Base-by-base conservation (phyloP, 192 early-diverging fungal species). In the Coemansia sp. region DNA sequence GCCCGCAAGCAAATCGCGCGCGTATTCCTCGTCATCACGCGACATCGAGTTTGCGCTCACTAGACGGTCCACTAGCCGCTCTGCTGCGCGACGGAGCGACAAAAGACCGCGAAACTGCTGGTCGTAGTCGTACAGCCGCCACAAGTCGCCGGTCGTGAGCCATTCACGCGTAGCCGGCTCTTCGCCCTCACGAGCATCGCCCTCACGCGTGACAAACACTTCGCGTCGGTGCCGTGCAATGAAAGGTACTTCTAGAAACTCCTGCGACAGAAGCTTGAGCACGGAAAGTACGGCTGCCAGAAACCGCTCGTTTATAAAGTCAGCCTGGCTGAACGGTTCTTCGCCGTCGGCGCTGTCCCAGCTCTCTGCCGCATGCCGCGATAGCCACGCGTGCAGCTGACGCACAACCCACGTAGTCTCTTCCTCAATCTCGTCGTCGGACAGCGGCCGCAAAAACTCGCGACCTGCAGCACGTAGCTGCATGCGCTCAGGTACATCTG, bases 401-500 rank as follows among this genome's bases (percentile, higher is more conserved):
- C 80, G 71, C 60, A 84, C 55, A 5, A 76, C 83, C 87, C 88
- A 91, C 10, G 80, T 76, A 2, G 86, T 81, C 72, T 89, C 89
- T 61, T 89, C 86, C 49, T 87, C 83, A 6, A 90, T 79, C 55
- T 91, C 86, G 30, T 88, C 83, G 22, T 86, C 84, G 0, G 73
- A 84, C 31, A 89, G 69, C 31, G 70, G 64, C 4, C 83, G 83
- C 59, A 71, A 54, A 14, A 61, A 36, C 36, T 82, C 75, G 56
- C 29, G 34, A 12, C 71, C 71, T 6, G 67, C 57, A 3, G 68
- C 76, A 6, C 88, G 87, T 76, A 94, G 84, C 65, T 94, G 94
- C 72, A 96, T 87, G 54, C 97, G 88, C 71, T 99, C 97, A 10
- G 97, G 97, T 0, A 99, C 81, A 63, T 99, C 95, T 28, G 84